phyloP scores from a whole-genome alignment of 164 flowering plant genomes.

The Tetrastigma voinierianum region DNA sequence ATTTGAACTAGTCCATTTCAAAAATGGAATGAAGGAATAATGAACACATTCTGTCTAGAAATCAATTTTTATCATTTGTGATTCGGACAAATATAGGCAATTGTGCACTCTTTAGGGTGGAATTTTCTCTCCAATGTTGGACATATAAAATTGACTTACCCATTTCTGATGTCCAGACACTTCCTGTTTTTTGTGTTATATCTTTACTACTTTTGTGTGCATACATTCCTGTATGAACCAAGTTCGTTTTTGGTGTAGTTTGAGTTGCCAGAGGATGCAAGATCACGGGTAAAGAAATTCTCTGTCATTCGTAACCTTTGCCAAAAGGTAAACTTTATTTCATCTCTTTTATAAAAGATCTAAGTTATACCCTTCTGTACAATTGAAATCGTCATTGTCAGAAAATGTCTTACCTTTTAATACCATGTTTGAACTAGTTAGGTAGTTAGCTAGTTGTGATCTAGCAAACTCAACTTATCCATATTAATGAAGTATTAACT shows the following conservation, averaged over 20 bases:
- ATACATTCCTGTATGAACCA: neutral
- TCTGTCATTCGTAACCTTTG: slow-evolving; percentile 87
- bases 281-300: slow-evolving; percentile 60
- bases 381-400: neutral
- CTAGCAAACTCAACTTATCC: too few species aligned
- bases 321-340: slow-evolving; percentile 64
- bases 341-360: neutral
- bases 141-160: neutral
- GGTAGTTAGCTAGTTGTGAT: too few species aligned
- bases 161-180: neutral
- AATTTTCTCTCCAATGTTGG: neutral
- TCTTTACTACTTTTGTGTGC: neutral
- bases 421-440: too few species aligned
- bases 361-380: neutral
- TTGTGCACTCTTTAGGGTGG: neutral
- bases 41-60: too few species aligned
- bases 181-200: neutral
- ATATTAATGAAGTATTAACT: too few species aligned
- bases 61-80: too few species aligned
- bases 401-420: neutral
- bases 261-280: slow-evolving; percentile 77
- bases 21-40: too few species aligned
- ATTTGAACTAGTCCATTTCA: too few species aligned
- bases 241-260: slow-evolving; percentile 45
- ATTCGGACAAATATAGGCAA: too few species aligned